A percentile compares a stretch with the other conserved stretches of the same genome.
Evolutionary conservation across 805 yeast genomes (phyloP).

Genomic region (Scheffersomyces stipitis): DNA sequence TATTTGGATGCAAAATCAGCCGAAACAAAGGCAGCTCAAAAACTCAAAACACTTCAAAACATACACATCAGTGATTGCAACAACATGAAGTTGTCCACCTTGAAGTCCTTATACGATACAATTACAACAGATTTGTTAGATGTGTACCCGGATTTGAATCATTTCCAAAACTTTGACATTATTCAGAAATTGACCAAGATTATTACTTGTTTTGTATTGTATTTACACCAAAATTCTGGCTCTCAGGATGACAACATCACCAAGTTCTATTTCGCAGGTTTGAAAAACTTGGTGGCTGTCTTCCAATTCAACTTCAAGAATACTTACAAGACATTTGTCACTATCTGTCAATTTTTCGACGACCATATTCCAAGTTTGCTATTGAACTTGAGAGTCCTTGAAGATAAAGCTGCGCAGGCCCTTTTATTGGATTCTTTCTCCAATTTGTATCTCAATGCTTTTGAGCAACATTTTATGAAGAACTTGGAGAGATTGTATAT

Average conservation of each 20-base stretch:
- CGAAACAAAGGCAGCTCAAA: constrained; percentile 1
- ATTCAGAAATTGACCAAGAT: constrained; percentile 19
- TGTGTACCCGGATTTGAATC: constrained; percentile 20
- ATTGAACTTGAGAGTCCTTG: constrained; percentile 9
- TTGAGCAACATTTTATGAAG: constrained; percentile 45
- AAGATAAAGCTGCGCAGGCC: constrained; percentile 1
- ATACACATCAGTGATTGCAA: neutral
- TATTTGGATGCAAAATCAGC: neutral
- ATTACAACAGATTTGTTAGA: constrained; percentile 15
- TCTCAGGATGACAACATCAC: constrained; percentile 6
- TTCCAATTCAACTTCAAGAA: constrained; percentile 35
- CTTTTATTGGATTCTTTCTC: constrained; percentile 5
- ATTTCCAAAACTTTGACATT: constrained; percentile 14
- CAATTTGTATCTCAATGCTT: constrained; percentile 30
- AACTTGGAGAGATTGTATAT: constrained; percentile 43
- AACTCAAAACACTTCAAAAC: constrained; percentile 4
- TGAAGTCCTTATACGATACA: constrained; percentile 8
- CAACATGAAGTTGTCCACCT: constrained; percentile 5
- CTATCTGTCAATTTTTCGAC: constrained; percentile 38
- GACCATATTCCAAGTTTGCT: constrained; percentile 24
- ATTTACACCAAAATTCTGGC: constrained; percentile 11
- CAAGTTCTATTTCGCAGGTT: constrained; percentile 32
- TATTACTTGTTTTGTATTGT: constrained; percentile 28
- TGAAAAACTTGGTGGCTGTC: constrained; percentile 41
- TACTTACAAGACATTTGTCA: constrained; percentile 34